Evolutionary conservation across 2,329 filamentous ascomycete genomes (phyloP).

Genomic region (Trichophyton simii): DNA sequence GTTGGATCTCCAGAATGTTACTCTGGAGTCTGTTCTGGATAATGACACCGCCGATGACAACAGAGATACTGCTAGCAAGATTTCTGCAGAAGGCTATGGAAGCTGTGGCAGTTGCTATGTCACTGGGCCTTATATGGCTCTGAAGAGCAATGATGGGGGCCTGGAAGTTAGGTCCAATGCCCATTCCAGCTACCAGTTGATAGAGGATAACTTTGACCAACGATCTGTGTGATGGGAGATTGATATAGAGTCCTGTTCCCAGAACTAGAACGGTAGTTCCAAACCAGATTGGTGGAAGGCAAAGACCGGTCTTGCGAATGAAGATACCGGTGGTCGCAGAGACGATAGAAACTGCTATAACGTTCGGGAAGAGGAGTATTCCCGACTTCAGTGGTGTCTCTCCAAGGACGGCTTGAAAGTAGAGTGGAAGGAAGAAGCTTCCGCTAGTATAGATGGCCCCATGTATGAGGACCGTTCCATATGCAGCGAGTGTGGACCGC

Average conservation of each 20-base stretch:
- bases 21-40: slow-evolving; percentile 28
- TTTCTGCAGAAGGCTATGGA: slow-evolving; percentile 50
- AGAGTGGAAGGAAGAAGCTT: slow-evolving; percentile 71
- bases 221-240: slow-evolving; percentile 41
- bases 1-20: slow-evolving; percentile 3
- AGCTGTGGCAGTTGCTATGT: slow-evolving; percentile 51
- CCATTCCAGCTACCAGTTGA: slow-evolving; percentile 46
- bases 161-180: slow-evolving; percentile 52
- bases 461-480: slow-evolving; percentile 58
- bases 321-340: slow-evolving; percentile 53
- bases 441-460: slow-evolving; percentile 65
- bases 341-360: slow-evolving; percentile 39
- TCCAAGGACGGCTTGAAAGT: slow-evolving; percentile 65
- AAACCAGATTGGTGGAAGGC: slow-evolving; percentile 40
- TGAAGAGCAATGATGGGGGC: slow-evolving; percentile 52
- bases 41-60: slow-evolving; percentile 46
- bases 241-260: slow-evolving; percentile 54
- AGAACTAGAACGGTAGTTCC: slow-evolving; percentile 33
- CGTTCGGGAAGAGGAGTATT: slow-evolving; percentile 61
- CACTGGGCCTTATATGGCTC: slow-evolving; percentile 45
- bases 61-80: slow-evolving; percentile 44
- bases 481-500: slow-evolving; percentile 52
- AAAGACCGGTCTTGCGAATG: slow-evolving; percentile 59
- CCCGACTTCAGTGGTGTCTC: slow-evolving; percentile 58
- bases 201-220: slow-evolving; percentile 40